Evolutionary conservation across 2,329 filamentous ascomycete genomes (phyloP).

Genomic region (Aspergillus ustus): DNA sequence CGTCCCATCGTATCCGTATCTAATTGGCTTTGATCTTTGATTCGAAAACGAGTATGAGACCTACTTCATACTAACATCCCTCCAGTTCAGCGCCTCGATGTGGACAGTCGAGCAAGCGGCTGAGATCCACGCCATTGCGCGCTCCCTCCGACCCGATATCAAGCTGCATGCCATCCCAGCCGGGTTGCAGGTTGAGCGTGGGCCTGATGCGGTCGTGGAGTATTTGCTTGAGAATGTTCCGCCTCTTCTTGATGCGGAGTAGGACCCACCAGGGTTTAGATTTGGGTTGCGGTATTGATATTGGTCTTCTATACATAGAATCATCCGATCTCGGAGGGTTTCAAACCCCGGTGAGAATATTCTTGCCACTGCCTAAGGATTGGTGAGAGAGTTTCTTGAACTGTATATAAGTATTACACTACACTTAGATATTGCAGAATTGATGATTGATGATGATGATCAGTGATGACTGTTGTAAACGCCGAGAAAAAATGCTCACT

Average conservation of each 20-base stretch:
- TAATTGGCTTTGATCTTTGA: background rate
- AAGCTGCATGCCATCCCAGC: constrained; percentile 49
- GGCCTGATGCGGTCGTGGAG: constrained; percentile 49
- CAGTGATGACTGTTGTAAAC: background rate
- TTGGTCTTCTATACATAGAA: background rate
- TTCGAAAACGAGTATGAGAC: too few species aligned
- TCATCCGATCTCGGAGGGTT: background rate
- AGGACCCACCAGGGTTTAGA: background rate
- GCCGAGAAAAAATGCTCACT: background rate
- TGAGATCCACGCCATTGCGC: constrained; percentile 44
- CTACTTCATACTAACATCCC: background rate
- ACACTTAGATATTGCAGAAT: background rate
- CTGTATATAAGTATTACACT: background rate
- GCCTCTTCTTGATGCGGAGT: constrained; percentile 36
- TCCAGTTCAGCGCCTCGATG: constrained; percentile 66
- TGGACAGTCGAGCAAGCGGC: constrained; percentile 52
- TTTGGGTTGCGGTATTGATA: background rate
- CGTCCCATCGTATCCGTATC: background rate
- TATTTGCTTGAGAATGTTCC: constrained; percentile 49
- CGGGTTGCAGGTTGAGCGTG: constrained; percentile 48
- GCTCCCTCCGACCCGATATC: constrained; percentile 43
- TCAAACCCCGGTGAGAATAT: background rate
- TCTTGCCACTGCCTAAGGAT: background rate
- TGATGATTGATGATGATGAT: background rate
- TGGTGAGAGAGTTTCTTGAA: background rate